These are phyloP conservation scores for Cystobasidium ongulense DNA, from an alignment of 768 basidiomycete genomes.

Conservation along the genomic window DNA sequence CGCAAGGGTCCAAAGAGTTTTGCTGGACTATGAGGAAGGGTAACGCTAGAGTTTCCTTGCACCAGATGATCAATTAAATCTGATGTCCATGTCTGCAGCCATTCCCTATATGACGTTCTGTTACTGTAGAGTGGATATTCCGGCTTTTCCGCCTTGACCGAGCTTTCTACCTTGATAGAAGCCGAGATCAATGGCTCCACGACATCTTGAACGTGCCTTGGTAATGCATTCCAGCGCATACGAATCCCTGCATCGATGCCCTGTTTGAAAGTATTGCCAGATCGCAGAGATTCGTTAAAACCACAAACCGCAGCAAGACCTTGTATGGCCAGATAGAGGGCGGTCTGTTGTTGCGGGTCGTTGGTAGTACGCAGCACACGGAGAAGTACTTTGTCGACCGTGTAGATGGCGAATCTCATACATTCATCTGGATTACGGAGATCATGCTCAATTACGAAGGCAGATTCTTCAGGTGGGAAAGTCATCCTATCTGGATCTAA, in stretches of 20 bases:
- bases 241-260: constrained; percentile 12
- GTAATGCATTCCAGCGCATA: constrained; percentile 63
- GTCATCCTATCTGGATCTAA: constrained; percentile 90
- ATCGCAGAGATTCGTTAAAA: constrained; percentile 50
- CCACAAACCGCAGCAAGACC: constrained; percentile 78
- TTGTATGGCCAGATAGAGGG: constrained; percentile 84
- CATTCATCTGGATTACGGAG: constrained; percentile 72
- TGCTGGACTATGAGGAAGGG: constrained; percentile 49
- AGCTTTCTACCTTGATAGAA: constrained; percentile 49
- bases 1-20: constrained; percentile 77
- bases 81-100: constrained; percentile 83
- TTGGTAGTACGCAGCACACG: constrained; percentile 86
- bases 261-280: constrained; percentile 56
- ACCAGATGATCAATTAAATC: constrained; percentile 58
- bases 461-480: constrained; percentile 54
- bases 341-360: constrained; percentile 81
- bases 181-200: constrained; percentile 69
- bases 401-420: constrained; percentile 68
- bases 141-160: constrained; percentile 42
- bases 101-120: constrained; percentile 80
- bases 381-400: constrained; percentile 76
- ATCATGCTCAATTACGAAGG: constrained; percentile 67
- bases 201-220: constrained; percentile 75
- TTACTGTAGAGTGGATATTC: constrained; percentile 69
- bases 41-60: constrained; percentile 30